A percentile compares a stretch with the other conserved stretches of the same genome.
These are phyloP conservation scores for Puccinia triticina DNA, from an alignment of 1,284 basidiomycete genomes.

Conservation along the genomic window DNA sequence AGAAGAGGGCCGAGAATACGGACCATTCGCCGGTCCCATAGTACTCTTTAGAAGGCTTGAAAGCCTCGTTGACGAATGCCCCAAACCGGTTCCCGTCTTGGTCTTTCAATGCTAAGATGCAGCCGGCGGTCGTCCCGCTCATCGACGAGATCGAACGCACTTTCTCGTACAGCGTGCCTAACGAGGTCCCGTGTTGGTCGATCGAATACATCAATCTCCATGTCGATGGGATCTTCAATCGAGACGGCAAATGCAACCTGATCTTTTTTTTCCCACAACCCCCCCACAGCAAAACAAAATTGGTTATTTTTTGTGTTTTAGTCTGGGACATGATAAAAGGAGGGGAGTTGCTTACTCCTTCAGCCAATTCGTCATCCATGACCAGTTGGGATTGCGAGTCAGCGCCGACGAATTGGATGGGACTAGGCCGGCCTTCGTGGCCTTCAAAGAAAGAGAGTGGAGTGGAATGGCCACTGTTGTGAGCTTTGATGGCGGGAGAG, in stretches of 20 bases:
- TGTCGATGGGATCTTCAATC: constrained; percentile 73
- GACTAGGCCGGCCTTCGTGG: constrained; percentile 33
- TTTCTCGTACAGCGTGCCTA: constrained; percentile 79
- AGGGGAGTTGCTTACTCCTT: background rate
- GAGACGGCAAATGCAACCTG: constrained; percentile 73
- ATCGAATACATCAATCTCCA: constrained; percentile 90
- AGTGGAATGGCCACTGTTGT: background rate
- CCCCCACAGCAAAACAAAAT: background rate
- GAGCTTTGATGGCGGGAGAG: background rate
- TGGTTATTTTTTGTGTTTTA: background rate
- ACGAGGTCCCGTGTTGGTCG: constrained; percentile 91
- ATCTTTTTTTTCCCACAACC: constrained; percentile 64
- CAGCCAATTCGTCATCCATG: constrained; percentile 50
- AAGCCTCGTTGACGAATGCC: constrained; percentile 75
- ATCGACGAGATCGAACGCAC: constrained; percentile 62
- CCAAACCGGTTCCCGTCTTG: constrained; percentile 72
- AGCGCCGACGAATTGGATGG: constrained; percentile 33
- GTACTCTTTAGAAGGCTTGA: constrained; percentile 67
- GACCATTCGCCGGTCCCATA: constrained; percentile 84
- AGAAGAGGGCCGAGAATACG: too few species aligned
- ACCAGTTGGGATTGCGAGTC: constrained; percentile 24
- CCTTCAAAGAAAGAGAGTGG: constrained; percentile 33
- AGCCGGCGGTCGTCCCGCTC: constrained; percentile 60
- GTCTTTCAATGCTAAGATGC: constrained; percentile 69
- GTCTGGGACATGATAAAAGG: background rate